These are phyloP conservation scores for Aspergillus fischeri DNA, from an alignment of 2,329 filamentous ascomycete species.

Conservation along the genomic window DNA sequence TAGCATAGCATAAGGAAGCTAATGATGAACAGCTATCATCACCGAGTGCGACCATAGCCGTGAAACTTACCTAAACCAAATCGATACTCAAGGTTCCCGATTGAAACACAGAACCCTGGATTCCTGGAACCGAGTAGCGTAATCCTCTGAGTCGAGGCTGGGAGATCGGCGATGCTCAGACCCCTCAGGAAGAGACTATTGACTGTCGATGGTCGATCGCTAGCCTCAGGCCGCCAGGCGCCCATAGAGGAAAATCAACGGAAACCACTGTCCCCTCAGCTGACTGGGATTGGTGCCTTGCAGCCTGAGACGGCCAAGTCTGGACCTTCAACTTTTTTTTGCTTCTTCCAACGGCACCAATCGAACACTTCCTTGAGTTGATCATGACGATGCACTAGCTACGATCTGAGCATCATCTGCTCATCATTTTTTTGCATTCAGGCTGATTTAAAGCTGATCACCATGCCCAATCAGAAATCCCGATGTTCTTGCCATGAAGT, in stretches of 20 bases:
- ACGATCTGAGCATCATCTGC: background rate
- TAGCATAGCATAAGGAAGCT: background rate
- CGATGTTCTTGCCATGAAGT: constrained; percentile 14
- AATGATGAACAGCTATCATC: background rate
- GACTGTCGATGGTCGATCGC: constrained; percentile 3
- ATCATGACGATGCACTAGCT: background rate
- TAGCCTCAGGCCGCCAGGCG: constrained; percentile 5
- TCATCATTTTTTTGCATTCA: background rate
- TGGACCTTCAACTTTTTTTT: background rate
- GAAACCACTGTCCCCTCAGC: constrained; percentile 1
- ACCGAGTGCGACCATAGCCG: background rate
- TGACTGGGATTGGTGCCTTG: background rate
- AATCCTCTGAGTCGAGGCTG: background rate
- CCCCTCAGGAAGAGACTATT: constrained; percentile 2
- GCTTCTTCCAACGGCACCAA: background rate
- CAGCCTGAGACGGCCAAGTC: background rate
- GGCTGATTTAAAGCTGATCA: background rate
- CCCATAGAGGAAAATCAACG: background rate
- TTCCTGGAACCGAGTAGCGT: background rate
- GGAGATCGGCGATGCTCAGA: background rate
- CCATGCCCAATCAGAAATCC: background rate
- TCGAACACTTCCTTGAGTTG: background rate
- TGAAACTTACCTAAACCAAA: background rate
- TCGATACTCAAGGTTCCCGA: background rate
- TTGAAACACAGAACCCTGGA: background rate